Conservation (phyloP, 2,329 filamentous ascomycete genomes). For the Huntiella moniliformis region DNA sequence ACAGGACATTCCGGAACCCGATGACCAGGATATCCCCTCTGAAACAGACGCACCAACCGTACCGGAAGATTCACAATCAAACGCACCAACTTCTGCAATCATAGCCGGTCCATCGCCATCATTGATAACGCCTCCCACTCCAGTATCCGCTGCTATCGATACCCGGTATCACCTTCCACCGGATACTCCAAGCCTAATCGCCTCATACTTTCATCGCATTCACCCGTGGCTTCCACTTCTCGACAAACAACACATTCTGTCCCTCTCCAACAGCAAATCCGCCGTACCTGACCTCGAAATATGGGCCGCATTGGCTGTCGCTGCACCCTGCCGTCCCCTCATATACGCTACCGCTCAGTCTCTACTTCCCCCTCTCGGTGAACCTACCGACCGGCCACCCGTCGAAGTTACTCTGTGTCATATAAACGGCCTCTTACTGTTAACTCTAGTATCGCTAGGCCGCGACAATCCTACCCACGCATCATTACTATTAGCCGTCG, state of each 20-base stretch:
- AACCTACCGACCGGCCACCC: conserved; percentile 22
- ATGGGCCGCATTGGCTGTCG: conserved; percentile 40
- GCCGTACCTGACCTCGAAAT: conserved; percentile 33
- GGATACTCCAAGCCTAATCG: conserved; percentile 42
- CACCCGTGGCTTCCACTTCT: conserved; percentile 61
- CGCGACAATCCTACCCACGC: conserved; percentile 36
- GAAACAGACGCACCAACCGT: conserved; percentile 2
- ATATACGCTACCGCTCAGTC: conserved; percentile 32
- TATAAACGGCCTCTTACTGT: conserved; percentile 29
- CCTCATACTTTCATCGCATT: conserved; percentile 57
- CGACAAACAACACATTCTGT: conserved; percentile 44
- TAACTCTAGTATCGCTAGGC: conserved; percentile 45
- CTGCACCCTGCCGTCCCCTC: conserved; percentile 32
- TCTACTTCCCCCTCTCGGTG: conserved; percentile 23
- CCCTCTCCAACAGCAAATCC: conserved; percentile 23
- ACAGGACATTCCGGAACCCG: conserved; percentile 18
- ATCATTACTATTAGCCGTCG: conserved; percentile 45
- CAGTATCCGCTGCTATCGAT: not conserved
- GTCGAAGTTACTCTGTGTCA: conserved; percentile 24
- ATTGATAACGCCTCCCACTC: not conserved
- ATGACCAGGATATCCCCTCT: conserved; percentile 19
- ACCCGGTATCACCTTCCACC: conserved; percentile 23
- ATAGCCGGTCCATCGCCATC: not conserved
- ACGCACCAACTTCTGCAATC: not conserved
- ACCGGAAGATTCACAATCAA: too few species aligned